Conservation (phyloP, 2,329 filamentous ascomycete species). For the Chaetomium sp. region DNA sequence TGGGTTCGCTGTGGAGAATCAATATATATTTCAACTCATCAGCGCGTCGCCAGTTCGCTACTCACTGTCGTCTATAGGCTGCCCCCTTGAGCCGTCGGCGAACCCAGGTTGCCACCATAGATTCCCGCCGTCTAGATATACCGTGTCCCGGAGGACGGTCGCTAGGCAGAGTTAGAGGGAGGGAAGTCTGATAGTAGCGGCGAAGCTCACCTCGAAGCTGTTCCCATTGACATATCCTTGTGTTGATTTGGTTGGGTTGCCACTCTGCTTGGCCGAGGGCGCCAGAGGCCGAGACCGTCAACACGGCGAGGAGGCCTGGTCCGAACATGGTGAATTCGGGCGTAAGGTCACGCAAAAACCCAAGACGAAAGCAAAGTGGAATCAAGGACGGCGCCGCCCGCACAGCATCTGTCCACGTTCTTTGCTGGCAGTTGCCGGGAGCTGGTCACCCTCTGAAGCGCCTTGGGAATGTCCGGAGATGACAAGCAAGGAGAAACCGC, state of each 20-base stretch:
- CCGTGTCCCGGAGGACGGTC: slow-evolving; percentile 60
- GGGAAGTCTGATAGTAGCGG: neutral
- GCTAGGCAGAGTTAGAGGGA: slow-evolving; percentile 43
- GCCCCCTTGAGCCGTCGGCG: slow-evolving; percentile 45
- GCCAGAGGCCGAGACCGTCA: slow-evolving; percentile 37
- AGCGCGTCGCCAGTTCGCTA: slow-evolving; percentile 17
- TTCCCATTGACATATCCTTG: slow-evolving; percentile 62
- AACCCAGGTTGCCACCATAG: slow-evolving; percentile 57
- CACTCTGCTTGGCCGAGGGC: slow-evolving; percentile 51
- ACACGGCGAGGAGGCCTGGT: slow-evolving; percentile 36
- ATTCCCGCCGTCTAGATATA: slow-evolving; percentile 67
- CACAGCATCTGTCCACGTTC: slow-evolving; percentile 12
- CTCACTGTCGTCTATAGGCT: slow-evolving; percentile 47
- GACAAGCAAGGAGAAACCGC: neutral
- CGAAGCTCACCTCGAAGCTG: slow-evolving; percentile 46
- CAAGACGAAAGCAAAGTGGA: slow-evolving; percentile 6
- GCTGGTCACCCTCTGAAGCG: neutral
- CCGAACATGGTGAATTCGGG: slow-evolving; percentile 37
- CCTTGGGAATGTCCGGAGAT: slow-evolving; percentile 2
- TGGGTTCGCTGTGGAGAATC: slow-evolving; percentile 48
- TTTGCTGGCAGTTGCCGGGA: neutral
- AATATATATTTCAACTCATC: neutral
- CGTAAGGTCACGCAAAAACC: slow-evolving; percentile 1
- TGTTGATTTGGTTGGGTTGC: slow-evolving; percentile 55
- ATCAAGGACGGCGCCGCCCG: neutral